Percentiles rank a stretch among this genome's conserved stretches.
These are phyloP conservation scores for Luvunga scandens DNA, from an alignment of 345 rosid species.

Conservation along the genomic window DNA sequence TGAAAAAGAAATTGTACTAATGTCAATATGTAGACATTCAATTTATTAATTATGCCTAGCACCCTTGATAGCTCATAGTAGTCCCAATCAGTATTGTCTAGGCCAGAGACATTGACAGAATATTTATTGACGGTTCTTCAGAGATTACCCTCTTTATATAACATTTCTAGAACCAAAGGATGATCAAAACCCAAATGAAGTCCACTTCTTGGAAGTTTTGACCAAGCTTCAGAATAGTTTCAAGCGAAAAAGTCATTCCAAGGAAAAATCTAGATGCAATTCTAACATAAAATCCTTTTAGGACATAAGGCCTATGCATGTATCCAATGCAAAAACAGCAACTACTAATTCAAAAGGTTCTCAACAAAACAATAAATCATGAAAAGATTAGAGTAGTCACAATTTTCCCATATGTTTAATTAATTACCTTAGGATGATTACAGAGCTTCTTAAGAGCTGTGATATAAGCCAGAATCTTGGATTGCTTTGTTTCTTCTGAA, in stretches of 20 bases:
- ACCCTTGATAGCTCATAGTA: background rate
- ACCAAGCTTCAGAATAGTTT: background rate
- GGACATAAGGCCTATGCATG: background rate
- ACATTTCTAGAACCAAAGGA: background rate
- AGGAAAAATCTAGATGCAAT: background rate
- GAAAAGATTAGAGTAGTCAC: background rate
- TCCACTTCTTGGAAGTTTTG: background rate
- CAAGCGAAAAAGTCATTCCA: background rate
- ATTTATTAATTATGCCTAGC: background rate
- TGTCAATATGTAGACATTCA: background rate
- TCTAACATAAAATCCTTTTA: background rate
- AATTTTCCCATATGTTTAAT: background rate
- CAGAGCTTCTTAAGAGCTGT: slow-evolving; percentile 99
- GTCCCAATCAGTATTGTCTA: background rate
- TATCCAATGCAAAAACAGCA: background rate
- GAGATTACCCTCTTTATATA: background rate
- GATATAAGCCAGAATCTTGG: slow-evolving; percentile 94
- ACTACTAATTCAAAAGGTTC: background rate
- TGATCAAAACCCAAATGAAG: background rate
- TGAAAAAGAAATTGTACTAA: background rate
- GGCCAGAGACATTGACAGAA: background rate
- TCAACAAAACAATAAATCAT: background rate
- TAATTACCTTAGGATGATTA: slow-evolving; percentile 97
- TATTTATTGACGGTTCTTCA: background rate
- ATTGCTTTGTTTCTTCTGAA: slow-evolving; percentile 71